Percentiles rank a stretch among this genome's conserved stretches.
These are phyloP conservation scores for Santalum album DNA, from an alignment of 164 flowering plant genomes.

Conservation along the genomic window DNA sequence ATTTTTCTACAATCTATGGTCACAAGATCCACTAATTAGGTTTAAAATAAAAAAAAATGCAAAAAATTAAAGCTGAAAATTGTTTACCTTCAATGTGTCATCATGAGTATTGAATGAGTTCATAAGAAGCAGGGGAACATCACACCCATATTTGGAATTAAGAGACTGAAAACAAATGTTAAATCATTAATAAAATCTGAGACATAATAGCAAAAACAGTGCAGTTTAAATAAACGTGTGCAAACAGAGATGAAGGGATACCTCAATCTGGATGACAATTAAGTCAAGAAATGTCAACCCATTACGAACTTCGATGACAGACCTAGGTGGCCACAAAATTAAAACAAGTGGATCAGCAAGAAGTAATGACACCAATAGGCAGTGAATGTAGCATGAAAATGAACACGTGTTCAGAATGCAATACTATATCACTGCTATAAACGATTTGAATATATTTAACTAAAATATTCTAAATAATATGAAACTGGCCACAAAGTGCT, in stretches of 20 bases:
- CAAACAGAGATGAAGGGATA: constrained; percentile 7
- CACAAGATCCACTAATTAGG: constrained; percentile 7
- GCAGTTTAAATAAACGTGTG: not conserved
- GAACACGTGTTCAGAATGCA: too few relatives aligned
- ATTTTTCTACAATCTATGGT: constrained; percentile 82
- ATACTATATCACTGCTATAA: too few relatives aligned
- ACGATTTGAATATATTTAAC: too few relatives aligned
- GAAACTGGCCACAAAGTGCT: too few relatives aligned
- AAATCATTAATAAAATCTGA: not conserved
- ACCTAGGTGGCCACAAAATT: constrained; percentile 33
- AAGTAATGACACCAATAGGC: not conserved
- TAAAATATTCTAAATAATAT: too few relatives aligned
- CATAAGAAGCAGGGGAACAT: constrained; percentile 89
- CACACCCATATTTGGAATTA: constrained; percentile 82
- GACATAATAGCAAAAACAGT: constrained; percentile 1
- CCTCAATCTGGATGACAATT: constrained; percentile 96
- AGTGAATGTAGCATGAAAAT: too few relatives aligned
- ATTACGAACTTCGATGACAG: constrained; percentile 95
- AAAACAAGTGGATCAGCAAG: not conserved
- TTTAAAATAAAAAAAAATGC: not conserved
- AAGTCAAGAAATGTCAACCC: constrained; percentile 94
- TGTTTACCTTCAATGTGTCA: constrained; percentile 68
- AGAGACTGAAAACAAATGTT: constrained; percentile 48
- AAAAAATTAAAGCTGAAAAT: not conserved
- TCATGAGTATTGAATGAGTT: constrained; percentile 93